Conservation (phyloP, 345 rosid species). For the Reutealis trisperma region DNA sequence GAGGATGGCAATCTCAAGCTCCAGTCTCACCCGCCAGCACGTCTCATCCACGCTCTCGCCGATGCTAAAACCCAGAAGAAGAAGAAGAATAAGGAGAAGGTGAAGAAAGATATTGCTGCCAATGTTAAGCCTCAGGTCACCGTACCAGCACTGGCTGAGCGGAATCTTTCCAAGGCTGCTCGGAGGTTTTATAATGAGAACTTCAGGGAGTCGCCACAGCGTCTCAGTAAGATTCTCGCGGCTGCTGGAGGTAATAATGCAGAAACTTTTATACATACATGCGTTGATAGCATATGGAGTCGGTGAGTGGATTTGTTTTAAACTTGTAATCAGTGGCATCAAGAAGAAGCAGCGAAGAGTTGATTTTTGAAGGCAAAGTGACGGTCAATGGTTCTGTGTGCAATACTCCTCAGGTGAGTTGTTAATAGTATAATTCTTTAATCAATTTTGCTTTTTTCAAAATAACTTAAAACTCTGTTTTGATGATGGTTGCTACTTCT, state of each 20-base stretch:
- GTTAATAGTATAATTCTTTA: background rate
- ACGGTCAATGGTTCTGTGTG: slow-evolving; percentile 84
- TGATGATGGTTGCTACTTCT: background rate
- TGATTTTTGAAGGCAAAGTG: slow-evolving; percentile 82
- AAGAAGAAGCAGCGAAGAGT: slow-evolving; percentile 81
- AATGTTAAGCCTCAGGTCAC: slow-evolving; percentile 24
- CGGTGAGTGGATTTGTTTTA: background rate
- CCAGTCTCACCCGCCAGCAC: slow-evolving; percentile 70
- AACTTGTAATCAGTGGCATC: slow-evolving; percentile 65
- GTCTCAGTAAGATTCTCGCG: slow-evolving; percentile 89
- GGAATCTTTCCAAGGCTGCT: slow-evolving; percentile 69
- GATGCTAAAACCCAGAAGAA: slow-evolving; percentile 67
- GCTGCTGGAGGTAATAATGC: slow-evolving; percentile 79
- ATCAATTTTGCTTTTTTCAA: background rate
- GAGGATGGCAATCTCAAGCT: slow-evolving; percentile 81
- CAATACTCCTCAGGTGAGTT: slow-evolving; percentile 73
- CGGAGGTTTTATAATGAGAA: slow-evolving; percentile 83
- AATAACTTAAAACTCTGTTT: background rate
- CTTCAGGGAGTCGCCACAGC: slow-evolving; percentile 67
- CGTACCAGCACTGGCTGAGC: background rate
- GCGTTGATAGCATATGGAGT: background rate
- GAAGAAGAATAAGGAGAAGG: slow-evolving; percentile 42
- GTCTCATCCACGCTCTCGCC: slow-evolving; percentile 60
- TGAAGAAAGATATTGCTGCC: slow-evolving; percentile 18
- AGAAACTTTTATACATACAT: background rate